A percentile compares a stretch with the other conserved stretches of the same genome.
Evolutionary conservation across 176 grass and related monocot genomes (phyloP).

Genomic region (Canna indica): DNA sequence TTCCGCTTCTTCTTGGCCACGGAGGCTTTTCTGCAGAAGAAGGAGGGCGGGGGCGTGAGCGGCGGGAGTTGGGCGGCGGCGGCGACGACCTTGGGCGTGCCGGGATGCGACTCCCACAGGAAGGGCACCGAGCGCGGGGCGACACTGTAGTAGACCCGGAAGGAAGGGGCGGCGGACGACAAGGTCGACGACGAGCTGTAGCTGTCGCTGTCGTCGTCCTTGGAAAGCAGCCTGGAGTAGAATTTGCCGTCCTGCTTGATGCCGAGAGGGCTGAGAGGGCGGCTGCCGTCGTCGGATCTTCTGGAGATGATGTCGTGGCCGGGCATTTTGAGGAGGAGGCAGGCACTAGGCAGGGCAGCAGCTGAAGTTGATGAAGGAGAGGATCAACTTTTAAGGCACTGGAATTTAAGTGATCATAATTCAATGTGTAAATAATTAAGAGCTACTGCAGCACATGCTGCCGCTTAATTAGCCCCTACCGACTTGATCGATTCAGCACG

Average conservation of each 20-base stretch:
- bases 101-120: slow-evolving; percentile 75
- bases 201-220: slow-evolving; percentile 28
- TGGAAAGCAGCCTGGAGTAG: slow-evolving; percentile 75
- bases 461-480: too few relatives aligned
- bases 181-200: slow-evolving; percentile 18
- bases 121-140: slow-evolving; percentile 71
- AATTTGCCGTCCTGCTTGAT: slow-evolving; percentile 78
- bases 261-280: slow-evolving; percentile 41
- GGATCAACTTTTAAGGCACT: too few relatives aligned
- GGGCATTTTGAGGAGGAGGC: too few relatives aligned
- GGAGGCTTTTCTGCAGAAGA: slow-evolving; percentile 9
- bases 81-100: slow-evolving; percentile 49
- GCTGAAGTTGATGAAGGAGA: too few relatives aligned
- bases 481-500: too few relatives aligned
- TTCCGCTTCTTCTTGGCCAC: background rate
- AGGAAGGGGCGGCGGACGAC: slow-evolving; percentile 35
- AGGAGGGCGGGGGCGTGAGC: slow-evolving; percentile 20
- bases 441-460: too few relatives aligned
- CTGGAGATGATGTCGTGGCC: too few relatives aligned
- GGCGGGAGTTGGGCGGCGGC: slow-evolving; percentile 2
- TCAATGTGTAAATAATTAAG: too few relatives aligned
- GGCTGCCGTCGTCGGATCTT: background rate
- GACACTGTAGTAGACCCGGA: slow-evolving; percentile 53
- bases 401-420: too few relatives aligned
- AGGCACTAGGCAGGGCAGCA: too few relatives aligned